Base-by-base conservation (phyloP, 2,329 filamentous ascomycete genomes). In the Ascochyta clinopodiicola region DNA sequence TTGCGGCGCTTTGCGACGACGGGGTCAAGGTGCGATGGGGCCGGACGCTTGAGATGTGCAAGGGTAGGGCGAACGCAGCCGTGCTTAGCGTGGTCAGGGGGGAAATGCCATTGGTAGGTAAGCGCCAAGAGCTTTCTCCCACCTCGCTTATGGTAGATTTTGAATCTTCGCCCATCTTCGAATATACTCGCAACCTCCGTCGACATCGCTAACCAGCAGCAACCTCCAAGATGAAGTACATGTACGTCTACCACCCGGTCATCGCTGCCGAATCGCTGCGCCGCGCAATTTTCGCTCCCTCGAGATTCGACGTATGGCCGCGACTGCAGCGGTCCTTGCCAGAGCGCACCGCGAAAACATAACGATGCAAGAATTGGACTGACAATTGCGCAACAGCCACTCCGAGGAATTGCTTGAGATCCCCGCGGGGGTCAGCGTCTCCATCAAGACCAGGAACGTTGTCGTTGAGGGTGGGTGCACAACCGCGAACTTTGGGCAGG, bases 371-470 rank as follows among this genome's bases (percentile, higher is more conserved):
- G 56, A 64, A 56, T 39, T 48, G 45, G 57, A 63, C 72, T 75
- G 66, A 75, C 72, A 69, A 62, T 60, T 61, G 63, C 52, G 58
- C 57, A 51, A 70, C 60, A 75, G 72, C 85, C 92, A 97, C 88
- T 96, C 92, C 79, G 86, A 94, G 85, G 94, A 99, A 88, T 86
- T 87, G 83, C 86, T 99, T 84, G 87, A 88, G 77, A 92, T 99
- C 83, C 95, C 96, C 78, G 92, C 97, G 82, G 91, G 93, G 67
- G 95, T 99, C 88, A 96, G 94, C 87, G 87, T 99, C 82, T 81
- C 85, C 83, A 99, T 99, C 86, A 96, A 96, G 87, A 95, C 94
- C 77, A 88, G 95, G 80, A 84, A 91, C 78, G 91, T 99, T 80
- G 96, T 92, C 77, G 95, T 99, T 79, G 94, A 96, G 86, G 95